A percentile compares a stretch with the other conserved stretches of the same genome.
phyloP scores from a whole-genome alignment of 2,329 filamentous ascomycete genomes.

The Scytalidium sp. region DNA sequence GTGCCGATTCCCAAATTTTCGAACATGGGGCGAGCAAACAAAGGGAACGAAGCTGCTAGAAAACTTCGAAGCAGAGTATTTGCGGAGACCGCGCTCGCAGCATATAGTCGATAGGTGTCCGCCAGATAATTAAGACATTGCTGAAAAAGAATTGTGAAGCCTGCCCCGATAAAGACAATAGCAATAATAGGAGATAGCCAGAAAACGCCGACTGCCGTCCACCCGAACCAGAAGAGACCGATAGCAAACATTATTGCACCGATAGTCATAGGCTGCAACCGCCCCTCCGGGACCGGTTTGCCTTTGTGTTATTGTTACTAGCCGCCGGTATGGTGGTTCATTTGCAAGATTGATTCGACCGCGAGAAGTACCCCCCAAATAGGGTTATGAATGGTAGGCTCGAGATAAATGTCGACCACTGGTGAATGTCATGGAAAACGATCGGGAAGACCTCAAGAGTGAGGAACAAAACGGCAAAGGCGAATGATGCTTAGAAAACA shows the following conservation, averaged over 20 bases:
- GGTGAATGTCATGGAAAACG: conserved; percentile 58
- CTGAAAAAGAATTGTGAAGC: conserved; percentile 29
- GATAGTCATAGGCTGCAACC: conserved; percentile 41
- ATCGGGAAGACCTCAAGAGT: conserved; percentile 56
- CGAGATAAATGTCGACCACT: conserved; percentile 56
- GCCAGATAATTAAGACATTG: conserved; percentile 27
- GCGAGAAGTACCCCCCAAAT: conserved; percentile 41
- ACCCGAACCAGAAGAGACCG: conserved; percentile 5
- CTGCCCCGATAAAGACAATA: conserved; percentile 23
- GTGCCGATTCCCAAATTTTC: conserved; percentile 64
- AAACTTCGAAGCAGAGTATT: conserved; percentile 41
- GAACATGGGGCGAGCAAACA: conserved; percentile 49
- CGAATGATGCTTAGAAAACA: conserved; percentile 66
- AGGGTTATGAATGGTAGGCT: conserved; percentile 58
- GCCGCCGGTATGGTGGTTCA: conserved; percentile 20
- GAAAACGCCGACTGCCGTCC: conserved; percentile 12
- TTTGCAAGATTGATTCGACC: conserved; percentile 39
- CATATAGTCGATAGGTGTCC: conserved; percentile 45
- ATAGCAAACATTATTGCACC: background rate
- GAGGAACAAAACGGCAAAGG: conserved; percentile 68
- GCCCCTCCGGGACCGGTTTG: conserved; percentile 1
- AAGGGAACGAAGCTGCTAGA: conserved; percentile 42
- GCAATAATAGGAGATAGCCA: conserved; percentile 18
- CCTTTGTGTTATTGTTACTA: conserved; percentile 22
- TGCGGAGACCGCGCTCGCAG: conserved; percentile 42